Conservation (phyloP, 305 asterid species). For the Salvia sclarea region DNA sequence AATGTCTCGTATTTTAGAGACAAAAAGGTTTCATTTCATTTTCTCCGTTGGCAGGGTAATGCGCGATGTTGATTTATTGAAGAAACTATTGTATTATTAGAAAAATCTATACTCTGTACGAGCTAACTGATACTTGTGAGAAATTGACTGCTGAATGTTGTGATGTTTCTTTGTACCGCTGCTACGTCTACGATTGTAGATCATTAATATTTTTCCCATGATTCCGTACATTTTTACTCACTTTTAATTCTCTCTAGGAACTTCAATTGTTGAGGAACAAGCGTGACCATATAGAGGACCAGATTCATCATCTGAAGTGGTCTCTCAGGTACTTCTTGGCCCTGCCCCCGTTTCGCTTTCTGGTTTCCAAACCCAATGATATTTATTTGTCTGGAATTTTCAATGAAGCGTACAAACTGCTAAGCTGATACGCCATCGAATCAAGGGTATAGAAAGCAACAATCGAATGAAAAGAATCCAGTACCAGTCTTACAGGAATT, state of each 20-base stretch:
- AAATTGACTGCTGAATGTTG: slow-evolving; percentile 19
- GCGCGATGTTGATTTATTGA: background rate
- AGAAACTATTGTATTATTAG: background rate
- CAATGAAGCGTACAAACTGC: slow-evolving; percentile 19
- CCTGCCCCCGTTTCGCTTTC: slow-evolving; percentile 3
- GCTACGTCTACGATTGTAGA: slow-evolving; percentile 20
- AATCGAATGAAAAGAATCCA: background rate
- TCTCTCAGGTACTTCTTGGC: slow-evolving; percentile 55
- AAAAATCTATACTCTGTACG: background rate
- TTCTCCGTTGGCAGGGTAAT: background rate
- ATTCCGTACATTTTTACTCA: slow-evolving; percentile 18
- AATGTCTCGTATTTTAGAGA: slow-evolving; percentile 6
- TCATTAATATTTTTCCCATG: slow-evolving; percentile 19
- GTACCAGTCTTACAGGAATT: background rate
- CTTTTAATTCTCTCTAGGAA: slow-evolving; percentile 49
- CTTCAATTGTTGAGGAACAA: slow-evolving; percentile 74
- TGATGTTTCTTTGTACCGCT: slow-evolving; percentile 24
- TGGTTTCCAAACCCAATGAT: background rate
- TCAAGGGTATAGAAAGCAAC: background rate
- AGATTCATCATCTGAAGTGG: slow-evolving; percentile 87
- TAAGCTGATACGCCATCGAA: background rate
- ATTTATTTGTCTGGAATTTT: slow-evolving; percentile 11
- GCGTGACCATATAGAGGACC: slow-evolving; percentile 83
- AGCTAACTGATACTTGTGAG: slow-evolving; percentile 3
- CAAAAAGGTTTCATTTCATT: background rate